Percentiles rank a stretch among this genome's conserved stretches.
phyloP scores from a whole-genome alignment of 2,329 filamentous ascomycete genomes.

The Fusarium xylarioides region DNA sequence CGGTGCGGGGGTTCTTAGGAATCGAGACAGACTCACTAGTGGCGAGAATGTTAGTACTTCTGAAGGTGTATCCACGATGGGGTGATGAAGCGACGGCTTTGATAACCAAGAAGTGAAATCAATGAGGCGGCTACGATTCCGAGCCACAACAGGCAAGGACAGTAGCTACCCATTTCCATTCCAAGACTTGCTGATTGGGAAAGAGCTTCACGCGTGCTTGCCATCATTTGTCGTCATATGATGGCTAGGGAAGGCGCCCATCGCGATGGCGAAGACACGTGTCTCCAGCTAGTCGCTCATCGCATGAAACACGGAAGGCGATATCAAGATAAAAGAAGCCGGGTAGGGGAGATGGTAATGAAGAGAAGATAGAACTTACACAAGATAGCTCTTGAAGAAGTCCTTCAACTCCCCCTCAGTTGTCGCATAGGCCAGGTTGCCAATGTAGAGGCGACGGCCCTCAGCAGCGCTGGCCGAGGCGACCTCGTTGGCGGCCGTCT shows the following conservation, averaged over 20 bases:
- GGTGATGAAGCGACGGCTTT: not conserved
- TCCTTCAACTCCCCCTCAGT: conserved; percentile 99
- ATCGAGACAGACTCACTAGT: conserved; percentile 96
- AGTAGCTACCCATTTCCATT: not conserved
- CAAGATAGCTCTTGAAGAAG: conserved; percentile 99
- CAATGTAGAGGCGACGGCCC: conserved; percentile 99
- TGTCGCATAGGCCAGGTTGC: conserved; percentile 99
- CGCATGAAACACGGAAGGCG: not conserved
- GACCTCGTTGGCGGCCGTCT: conserved; percentile 80
- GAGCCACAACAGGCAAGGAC: not conserved
- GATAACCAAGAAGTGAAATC: not conserved
- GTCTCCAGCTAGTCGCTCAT: conserved; percentile 30
- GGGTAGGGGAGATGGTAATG: not conserved
- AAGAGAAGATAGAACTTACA: conserved; percentile 72
- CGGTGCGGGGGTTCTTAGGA: conserved; percentile 98
- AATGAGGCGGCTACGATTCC: not conserved
- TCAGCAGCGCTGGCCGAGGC: conserved; percentile 97
- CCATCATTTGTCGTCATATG: conserved; percentile 7
- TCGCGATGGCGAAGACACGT: conserved; percentile 36
- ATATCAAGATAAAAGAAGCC: not conserved
- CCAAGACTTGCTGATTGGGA: not conserved
- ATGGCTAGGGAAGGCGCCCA: conserved; percentile 16
- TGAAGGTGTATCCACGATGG: not conserved
- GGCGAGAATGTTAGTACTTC: conserved; percentile 41
- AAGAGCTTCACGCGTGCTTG: conserved; percentile 16